These are phyloP conservation scores for Solanum chaucha DNA, from an alignment of 257 asterid species.

Conservation along the genomic window DNA sequence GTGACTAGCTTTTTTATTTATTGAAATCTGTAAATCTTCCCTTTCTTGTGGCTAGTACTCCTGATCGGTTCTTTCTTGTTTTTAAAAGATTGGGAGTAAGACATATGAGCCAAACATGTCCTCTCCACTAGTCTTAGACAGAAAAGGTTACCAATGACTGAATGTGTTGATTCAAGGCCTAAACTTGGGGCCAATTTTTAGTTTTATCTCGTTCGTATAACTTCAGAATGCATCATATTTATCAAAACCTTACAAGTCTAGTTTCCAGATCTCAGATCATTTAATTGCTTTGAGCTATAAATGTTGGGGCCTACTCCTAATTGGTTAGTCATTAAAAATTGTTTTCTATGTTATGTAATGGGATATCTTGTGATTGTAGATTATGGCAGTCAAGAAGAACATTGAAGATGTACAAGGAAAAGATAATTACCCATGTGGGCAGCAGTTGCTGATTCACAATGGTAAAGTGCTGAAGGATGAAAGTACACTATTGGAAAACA, in stretches of 20 bases:
- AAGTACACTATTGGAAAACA: conserved; percentile 68
- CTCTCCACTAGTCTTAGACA: not conserved
- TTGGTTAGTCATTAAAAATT: not conserved
- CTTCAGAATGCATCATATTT: not conserved
- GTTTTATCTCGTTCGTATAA: not conserved
- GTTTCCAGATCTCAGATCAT: not conserved
- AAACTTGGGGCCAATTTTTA: not conserved
- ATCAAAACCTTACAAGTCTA: not conserved
- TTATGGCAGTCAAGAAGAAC: conserved; percentile 82
- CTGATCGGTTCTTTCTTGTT: not conserved
- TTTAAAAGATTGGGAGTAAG: not conserved
- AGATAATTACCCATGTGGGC: conserved; percentile 87
- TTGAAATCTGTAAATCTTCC: not conserved
- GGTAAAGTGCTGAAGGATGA: conserved; percentile 90
- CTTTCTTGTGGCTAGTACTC: not conserved
- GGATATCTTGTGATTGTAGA: conserved; percentile 22
- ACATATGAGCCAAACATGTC: not conserved
- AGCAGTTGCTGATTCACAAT: conserved; percentile 77
- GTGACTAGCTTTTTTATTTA: not conserved
- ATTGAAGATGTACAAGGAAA: conserved; percentile 89
- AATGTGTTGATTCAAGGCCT: not conserved
- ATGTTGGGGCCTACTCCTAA: not conserved
- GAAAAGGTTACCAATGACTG: not conserved
- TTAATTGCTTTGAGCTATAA: conserved; percentile 6
- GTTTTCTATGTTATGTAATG: not conserved